Conservation (phyloP, 1,139 yeast genomes). For the Yamadazyma atmosphaerica region DNA sequence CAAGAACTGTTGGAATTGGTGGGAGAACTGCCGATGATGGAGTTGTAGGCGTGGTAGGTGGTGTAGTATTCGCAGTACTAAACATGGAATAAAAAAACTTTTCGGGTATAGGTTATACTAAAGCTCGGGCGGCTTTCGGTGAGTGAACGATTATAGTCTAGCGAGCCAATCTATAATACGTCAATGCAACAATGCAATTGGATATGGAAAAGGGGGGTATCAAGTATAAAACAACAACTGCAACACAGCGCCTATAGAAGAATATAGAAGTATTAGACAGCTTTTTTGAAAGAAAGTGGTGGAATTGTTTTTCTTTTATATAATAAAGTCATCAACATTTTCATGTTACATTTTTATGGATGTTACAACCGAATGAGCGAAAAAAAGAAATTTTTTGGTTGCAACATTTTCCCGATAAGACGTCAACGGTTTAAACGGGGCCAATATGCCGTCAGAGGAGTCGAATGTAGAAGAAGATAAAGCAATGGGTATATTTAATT, state of each 20-base stretch:
- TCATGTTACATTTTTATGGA: slow-evolving; percentile 1
- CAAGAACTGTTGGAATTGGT: background rate
- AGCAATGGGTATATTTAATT: too few relatives aligned
- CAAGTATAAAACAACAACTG: background rate
- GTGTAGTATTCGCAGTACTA: background rate
- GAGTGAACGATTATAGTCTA: background rate
- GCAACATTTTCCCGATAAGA: background rate
- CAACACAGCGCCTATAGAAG: background rate
- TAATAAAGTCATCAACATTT: background rate
- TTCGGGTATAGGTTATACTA: background rate
- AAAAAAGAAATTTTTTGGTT: slow-evolving; percentile 1
- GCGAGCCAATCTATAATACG: background rate
- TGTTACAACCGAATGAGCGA: background rate
- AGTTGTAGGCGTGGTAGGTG: slow-evolving; percentile 1
- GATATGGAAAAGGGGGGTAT: background rate
- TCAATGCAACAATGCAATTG: background rate
- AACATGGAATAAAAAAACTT: background rate
- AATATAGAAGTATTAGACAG: background rate
- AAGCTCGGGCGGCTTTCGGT: slow-evolving; percentile 1
- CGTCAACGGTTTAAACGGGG: too few relatives aligned
- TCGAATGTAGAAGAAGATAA: too few relatives aligned
- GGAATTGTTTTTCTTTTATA: slow-evolving; percentile 2
- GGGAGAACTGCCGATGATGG: slow-evolving; percentile 2
- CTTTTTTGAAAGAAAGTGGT: background rate
- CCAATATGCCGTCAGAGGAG: too few relatives aligned